A percentile compares a stretch with the other conserved stretches of the same genome.
These are phyloP conservation scores for Diacronema lutheri DNA, from an alignment of 78 protist species.

Conservation along the genomic window DNA sequence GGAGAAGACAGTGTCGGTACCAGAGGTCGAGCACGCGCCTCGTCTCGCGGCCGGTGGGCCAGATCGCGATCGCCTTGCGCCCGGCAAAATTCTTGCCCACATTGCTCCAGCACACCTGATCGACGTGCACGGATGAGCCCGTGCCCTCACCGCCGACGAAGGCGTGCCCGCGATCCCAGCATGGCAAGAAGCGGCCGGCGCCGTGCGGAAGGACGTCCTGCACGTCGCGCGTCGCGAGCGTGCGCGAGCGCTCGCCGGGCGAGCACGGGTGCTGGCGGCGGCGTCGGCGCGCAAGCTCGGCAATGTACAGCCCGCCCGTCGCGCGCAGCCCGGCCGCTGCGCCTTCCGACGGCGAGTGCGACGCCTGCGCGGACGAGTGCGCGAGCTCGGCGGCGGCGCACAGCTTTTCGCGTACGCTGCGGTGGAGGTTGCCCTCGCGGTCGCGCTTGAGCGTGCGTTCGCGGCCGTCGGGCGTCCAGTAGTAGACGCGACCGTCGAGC, in stretches of 20 bases:
- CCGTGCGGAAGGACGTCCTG: not conserved
- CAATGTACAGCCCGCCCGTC: not conserved
- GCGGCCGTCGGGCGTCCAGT: not conserved
- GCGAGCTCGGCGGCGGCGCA: not conserved
- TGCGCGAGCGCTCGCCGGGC: not conserved
- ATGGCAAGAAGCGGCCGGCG: not conserved
- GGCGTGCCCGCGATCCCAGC: conserved; percentile 12
- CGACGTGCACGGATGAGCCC: conserved; percentile 35
- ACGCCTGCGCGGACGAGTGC: no score
- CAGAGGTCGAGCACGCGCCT: not conserved
- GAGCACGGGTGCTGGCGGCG: not conserved
- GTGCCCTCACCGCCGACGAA: conserved; percentile 27
- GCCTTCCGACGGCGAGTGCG: not conserved
- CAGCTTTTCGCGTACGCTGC: not conserved
- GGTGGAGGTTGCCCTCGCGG: not conserved
- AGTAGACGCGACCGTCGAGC: not conserved
- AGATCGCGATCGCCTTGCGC: conserved; percentile 24
- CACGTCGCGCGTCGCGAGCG: not conserved
- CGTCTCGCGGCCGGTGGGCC: conserved; percentile 4
- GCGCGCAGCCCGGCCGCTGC: not conserved
- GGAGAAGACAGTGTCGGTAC: no score
- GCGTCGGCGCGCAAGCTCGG: not conserved
- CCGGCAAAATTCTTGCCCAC: conserved; percentile 36
- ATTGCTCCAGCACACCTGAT: conserved; percentile 36
- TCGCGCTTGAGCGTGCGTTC: not conserved